phyloP scores from a whole-genome alignment of 2,329 filamentous ascomycete species.

The Hirsutella thompsonii region DNA sequence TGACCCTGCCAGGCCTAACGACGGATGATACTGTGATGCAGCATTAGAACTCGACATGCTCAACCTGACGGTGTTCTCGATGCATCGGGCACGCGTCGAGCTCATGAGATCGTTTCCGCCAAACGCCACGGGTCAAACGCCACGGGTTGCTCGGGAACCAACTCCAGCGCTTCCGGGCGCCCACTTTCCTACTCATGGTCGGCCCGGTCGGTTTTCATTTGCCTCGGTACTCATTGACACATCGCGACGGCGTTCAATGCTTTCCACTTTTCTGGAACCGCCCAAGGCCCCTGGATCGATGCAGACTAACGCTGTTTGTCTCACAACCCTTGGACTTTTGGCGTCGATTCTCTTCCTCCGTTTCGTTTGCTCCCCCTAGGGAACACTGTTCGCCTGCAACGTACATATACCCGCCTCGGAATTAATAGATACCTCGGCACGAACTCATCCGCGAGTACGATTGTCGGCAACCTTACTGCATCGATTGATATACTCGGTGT shows the following conservation, averaged over 20 bases:
- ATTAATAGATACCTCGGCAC: neutral
- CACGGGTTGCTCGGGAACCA: too few species aligned
- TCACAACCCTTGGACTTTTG: neutral
- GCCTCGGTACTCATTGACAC: neutral
- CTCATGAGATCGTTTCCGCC: too few species aligned
- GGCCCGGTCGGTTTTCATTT: neutral
- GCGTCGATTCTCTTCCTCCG: neutral
- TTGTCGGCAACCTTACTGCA: neutral
- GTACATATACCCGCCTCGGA: neutral
- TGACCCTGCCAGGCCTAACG: conserved; percentile 25
- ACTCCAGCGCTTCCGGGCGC: neutral
- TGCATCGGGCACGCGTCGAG: too few species aligned
- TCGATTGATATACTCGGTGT: too few species aligned
- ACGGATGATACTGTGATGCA: conserved; percentile 30
- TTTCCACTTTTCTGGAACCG: conserved; percentile 1
- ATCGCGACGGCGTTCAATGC: conserved; percentile 3
- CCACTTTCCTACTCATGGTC: neutral
- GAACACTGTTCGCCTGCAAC: too few species aligned
- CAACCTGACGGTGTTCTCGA: neutral
- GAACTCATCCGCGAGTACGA: neutral
- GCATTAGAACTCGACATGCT: conserved; percentile 7
- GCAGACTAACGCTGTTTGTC: neutral
- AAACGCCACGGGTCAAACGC: too few species aligned
- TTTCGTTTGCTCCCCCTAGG: neutral
- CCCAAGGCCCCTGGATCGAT: neutral